A percentile compares a stretch with the other conserved stretches of the same genome.
Evolutionary conservation across 805 yeast species (phyloP).

Genomic region (Candida krabiensis): DNA sequence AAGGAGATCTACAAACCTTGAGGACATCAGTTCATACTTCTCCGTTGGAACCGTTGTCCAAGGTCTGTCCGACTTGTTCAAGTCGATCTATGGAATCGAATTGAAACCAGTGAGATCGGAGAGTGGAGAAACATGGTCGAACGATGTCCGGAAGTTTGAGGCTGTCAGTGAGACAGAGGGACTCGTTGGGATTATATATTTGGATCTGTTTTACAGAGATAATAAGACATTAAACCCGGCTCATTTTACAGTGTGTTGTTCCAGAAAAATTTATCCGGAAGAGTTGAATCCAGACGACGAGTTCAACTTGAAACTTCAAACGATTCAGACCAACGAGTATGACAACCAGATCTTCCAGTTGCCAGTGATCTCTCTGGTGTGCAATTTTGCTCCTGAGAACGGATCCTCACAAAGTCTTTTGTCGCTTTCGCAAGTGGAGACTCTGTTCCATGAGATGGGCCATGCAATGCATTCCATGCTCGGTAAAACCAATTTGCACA

Average conservation of each 20-base stretch:
- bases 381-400: conserved; percentile 63
- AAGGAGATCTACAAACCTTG: conserved; percentile 37
- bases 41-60: conserved; percentile 84
- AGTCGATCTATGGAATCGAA: conserved; percentile 71
- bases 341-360: conserved; percentile 64
- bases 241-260: conserved; percentile 93
- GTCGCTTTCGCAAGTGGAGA: conserved; percentile 79
- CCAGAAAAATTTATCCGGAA: conserved; percentile 69
- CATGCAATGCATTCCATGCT: conserved; percentile 98
- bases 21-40: conserved; percentile 66
- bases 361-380: conserved; percentile 87
- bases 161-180: conserved; percentile 67
- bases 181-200: conserved; percentile 76
- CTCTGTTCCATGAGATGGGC: conserved; percentile 97
- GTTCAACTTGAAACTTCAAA: conserved; percentile 33
- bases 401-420: conserved; percentile 51
- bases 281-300: conserved; percentile 43
- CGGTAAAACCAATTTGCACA: conserved; percentile 87
- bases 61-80: conserved; percentile 74
- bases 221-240: conserved; percentile 86
- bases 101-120: conserved; percentile 64
- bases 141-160: conserved; percentile 78
- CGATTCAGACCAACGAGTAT: conserved; percentile 34
- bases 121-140: conserved; percentile 84
- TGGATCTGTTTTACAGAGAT: conserved; percentile 80